Evolutionary conservation across 164 flowering plant genomes (phyloP), one percentile per base, ranked within the genome.

Genomic region (Vitis rotundifolia): DNA sequence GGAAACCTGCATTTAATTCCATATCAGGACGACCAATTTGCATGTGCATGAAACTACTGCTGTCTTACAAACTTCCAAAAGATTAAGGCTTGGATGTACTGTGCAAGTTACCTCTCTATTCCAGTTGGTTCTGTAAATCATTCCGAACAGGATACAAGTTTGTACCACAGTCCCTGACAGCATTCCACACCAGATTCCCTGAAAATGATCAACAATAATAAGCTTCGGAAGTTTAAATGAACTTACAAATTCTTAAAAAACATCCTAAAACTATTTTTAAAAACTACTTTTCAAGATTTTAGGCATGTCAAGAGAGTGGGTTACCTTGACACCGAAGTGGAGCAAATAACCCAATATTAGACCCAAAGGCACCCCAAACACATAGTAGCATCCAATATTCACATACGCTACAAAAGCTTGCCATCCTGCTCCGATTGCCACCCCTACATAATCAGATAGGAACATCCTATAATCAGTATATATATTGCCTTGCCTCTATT

Each of bases 401-500:
- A 90, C 83, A 71, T 86, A 88, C 13, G 94, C 93, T 7, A 91
- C 90, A 5, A 61, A 53, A 13, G 86, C 79, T 79, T 90, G 91
- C 94, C 94, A 91, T 68, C 94, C 94, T 31, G 93, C 91, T 69
- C 94, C 93, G 56, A 90, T 76, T 2, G 97, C 93, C 65, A 87
- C 95, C 19, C 93, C 94, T 92, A 76, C 49, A 10, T 13, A 22
- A 29, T 22, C 26, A 22, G 26, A 9, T 5, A 22, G 6, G 44
- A 37, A 3, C 44, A 37, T 6, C 44, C 44, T 6, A 37, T 37
- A 0, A 37, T 37, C 7, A 22, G 2, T 22, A 22, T 22, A 22
- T 22, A 22, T 22, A 22, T 22, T 22, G 26, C 26, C 0, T 22
- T 22, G 26, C 26, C 26, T 22, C 26, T 22, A 22, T 22, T 22